Evolutionary conservation across 768 basidiomycete genomes (phyloP).

Genomic region (Boletus pseudo-olivaceus): DNA sequence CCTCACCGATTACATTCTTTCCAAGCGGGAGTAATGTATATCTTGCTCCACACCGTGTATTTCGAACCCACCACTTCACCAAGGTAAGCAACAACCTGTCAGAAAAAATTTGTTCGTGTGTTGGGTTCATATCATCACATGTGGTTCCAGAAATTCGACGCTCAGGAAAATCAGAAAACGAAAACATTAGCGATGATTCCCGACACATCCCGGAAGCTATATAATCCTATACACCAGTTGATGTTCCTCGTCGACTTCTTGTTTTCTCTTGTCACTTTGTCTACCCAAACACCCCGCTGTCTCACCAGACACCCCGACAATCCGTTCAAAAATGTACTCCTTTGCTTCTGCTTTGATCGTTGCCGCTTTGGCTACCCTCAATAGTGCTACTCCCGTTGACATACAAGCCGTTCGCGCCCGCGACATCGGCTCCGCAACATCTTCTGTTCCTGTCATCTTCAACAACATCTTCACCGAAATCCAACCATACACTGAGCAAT

Average conservation of each 20-base stretch:
- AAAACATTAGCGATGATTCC: neutral
- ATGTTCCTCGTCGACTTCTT: constrained; percentile 14
- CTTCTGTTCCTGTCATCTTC: constrained; percentile 29
- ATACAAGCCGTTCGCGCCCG: neutral
- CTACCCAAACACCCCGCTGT: neutral
- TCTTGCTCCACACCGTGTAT: constrained; percentile 16
- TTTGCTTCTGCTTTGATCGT: constrained; percentile 26
- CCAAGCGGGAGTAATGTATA: neutral
- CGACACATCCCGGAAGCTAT: constrained; percentile 9
- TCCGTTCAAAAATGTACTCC: constrained; percentile 38
- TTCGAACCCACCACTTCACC: neutral
- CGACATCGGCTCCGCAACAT: neutral
- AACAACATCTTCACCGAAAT: constrained; percentile 13
- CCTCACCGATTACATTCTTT: neutral
- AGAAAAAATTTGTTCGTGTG: neutral
- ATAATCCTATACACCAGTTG: constrained; percentile 9
- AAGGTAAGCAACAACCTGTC: constrained; percentile 11
- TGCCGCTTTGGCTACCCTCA: constrained; percentile 29
- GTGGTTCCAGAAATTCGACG: neutral
- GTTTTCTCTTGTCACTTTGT: constrained; percentile 11
- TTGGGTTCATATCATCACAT: constrained; percentile 6
- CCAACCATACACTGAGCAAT: constrained; percentile 10
- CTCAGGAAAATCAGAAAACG: neutral
- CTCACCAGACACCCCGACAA: constrained; percentile 23
- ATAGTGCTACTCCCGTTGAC: constrained; percentile 22